Evolutionary conservation across 208 protist species (phyloP).

Genomic region (Leptomonas pyrrhocoris): DNA sequence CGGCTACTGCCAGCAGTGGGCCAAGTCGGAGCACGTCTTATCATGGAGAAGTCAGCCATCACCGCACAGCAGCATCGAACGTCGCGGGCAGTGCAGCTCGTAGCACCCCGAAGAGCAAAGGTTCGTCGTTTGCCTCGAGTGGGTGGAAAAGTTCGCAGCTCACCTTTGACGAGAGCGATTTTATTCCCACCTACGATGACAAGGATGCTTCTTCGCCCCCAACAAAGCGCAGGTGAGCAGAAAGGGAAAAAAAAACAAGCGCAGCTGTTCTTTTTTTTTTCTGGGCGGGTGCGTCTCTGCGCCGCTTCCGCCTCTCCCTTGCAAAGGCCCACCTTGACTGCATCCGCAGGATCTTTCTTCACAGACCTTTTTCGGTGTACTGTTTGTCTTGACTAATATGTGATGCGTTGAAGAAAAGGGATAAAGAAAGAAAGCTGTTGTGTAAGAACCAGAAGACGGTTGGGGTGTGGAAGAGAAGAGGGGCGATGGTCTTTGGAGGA

Average conservation of each 20-base stretch:
- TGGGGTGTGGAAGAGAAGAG: no score
- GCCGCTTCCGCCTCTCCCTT: no score
- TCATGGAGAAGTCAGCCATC: neutral
- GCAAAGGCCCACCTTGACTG: neutral
- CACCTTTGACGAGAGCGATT: conserved; percentile 70
- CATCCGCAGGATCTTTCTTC: neutral
- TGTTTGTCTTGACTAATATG: conserved; percentile 2
- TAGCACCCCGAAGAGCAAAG: conserved; percentile 35
- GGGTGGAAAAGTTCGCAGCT: conserved; percentile 64
- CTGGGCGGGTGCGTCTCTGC: no score
- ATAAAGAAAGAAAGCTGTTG: conserved; percentile 6
- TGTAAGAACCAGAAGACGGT: neutral
- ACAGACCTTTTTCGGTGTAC: conserved; percentile 14
- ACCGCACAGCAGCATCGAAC: neutral
- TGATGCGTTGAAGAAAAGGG: neutral
- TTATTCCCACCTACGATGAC: conserved; percentile 36
- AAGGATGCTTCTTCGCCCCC: neutral
- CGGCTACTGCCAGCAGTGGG: neutral
- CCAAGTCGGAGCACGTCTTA: neutral
- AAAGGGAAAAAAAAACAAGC: neutral
- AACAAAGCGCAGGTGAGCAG: conserved; percentile 15
- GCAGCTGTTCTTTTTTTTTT: neutral
- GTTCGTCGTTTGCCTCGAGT: conserved; percentile 57
- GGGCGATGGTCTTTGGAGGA: no score
- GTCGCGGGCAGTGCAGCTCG: neutral